Percentiles rank a stretch among this genome's conserved stretches.
Evolutionary conservation across 1,284 basidiomycete genomes (phyloP).

Genomic region (Erythrobasidium hasegawianum): DNA sequence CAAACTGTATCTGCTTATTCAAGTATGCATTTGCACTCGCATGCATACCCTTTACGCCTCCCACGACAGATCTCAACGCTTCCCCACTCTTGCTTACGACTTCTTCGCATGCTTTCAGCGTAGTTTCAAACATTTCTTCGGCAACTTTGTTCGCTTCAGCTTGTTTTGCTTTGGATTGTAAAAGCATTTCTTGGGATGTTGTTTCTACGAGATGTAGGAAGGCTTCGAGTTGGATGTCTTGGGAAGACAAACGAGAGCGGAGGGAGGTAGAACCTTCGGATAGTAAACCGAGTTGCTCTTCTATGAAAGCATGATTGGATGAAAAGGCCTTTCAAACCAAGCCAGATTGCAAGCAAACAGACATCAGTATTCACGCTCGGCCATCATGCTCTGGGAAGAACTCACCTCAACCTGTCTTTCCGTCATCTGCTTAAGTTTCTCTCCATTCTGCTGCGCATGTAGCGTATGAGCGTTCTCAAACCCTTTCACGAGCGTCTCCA

Average conservation of each 20-base stretch:
- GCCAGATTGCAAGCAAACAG: not conserved
- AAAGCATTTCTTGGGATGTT: constrained; percentile 21
- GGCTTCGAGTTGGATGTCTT: constrained; percentile 9
- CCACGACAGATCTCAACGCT: constrained; percentile 11
- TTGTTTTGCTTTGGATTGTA: constrained; percentile 4
- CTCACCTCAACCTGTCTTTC: constrained; percentile 23
- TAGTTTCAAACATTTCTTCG: not conserved
- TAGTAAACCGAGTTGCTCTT: constrained; percentile 15
- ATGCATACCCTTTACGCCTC: constrained; percentile 9
- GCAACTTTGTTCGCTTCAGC: not conserved
- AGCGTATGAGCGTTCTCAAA: not conserved
- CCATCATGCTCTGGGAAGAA: too few species aligned
- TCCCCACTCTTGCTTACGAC: constrained; percentile 8
- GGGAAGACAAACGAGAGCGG: constrained; percentile 1
- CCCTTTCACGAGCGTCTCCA: not conserved
- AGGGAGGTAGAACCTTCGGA: constrained; percentile 1
- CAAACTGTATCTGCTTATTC: constrained; percentile 3
- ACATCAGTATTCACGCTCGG: too few species aligned
- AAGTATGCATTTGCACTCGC: constrained; percentile 10
- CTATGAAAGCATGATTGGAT: constrained; percentile 4
- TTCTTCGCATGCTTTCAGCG: constrained; percentile 6
- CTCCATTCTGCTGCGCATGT: not conserved
- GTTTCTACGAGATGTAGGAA: constrained; percentile 35
- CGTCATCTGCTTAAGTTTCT: not conserved
- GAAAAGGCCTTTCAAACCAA: constrained; percentile 16